Base-by-base conservation (phyloP, 129 eudicot genomes). In the Artemisia annua region DNA sequence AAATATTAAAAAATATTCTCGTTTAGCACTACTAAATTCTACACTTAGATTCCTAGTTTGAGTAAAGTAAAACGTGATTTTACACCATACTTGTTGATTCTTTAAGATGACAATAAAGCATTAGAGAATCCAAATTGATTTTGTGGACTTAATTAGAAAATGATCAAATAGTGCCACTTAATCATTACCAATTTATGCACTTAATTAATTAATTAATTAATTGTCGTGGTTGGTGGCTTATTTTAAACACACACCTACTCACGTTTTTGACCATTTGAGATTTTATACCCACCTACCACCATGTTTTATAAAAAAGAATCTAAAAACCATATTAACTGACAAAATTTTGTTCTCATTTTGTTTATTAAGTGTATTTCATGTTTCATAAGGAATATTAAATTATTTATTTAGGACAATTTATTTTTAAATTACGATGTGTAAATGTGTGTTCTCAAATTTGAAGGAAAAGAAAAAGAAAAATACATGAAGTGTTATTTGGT, bases 91-190 rank as follows among this genome's bases (percentile, higher is more conserved):
- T 15, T 15, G 11, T 59, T 58, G 7, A 58, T 59, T 22, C 13
- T 6, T 17, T 59, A 17, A 22, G 19, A 4, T 56, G 2, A 9
- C 61, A 3, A 22, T 3, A 19, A 17, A 17, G 20, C 30, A 11
- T 43, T 39, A 7, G 67, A 65, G 70, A 65, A 65, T 43, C 70
- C 70, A 43, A 65, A 15, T 65, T 65, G 70, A 65, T 65, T 65
- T 65, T 35, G 70, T 65, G 70, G 30, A 39, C 70, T 65, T 64
- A 16, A 43, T 8, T n/a, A 24, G 24, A 16, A 24, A 4, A 13
- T 8, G 28, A 22, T 5, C 2, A 62, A 15, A 15, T 12, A n/a
- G 17, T 17, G 6, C 17, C 35, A 15, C 19, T 4, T 65, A 5
- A 62, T 15, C 17, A 65, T 65, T 65, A 65, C 3, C 14, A 11